Evolutionary conservation across 2,329 filamentous ascomycete genomes (phyloP), one percentile per base, ranked within the genome.

Genomic region (Penicillium sp.): DNA sequence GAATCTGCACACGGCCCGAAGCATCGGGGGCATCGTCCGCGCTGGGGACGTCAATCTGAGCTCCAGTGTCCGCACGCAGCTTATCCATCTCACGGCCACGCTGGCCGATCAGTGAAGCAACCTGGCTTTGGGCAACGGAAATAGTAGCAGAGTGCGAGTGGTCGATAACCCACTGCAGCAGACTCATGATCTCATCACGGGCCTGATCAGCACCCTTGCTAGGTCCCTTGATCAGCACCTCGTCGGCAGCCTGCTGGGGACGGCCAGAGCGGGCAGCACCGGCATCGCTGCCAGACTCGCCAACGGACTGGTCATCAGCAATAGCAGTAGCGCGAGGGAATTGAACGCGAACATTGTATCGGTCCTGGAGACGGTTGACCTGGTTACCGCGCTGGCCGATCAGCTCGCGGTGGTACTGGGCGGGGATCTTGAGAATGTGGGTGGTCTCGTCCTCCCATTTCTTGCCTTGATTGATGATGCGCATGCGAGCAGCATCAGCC

Each of bases 281-380:
- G 54, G 81, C 81, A 60, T 94, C 90, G 64, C 88, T 90, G 31
- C 83, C 83, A 39, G 84, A 88, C 67, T 94, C 92, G 14, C 82
- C 84, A 63, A 85, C 84, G 14, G 87, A 86, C 59, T 88, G 84
- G 58, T 96, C 92, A 60, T 95, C 90, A 60, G 85, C 83, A 54
- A 56, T 39, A 43, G 64, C 75, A 52, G 74, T 75, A 54, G 69
- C 69, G 53, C 92, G 91, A 42, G 95, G 95, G 82, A 99, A 99
- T 79, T 97, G 94, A 69, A 99, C 95, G 63, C 93, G 88, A 43
- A 99, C 95, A 73, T 90, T 89, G 82, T 99, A 97, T 49, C 93
- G 90, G 57, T 89, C 91, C 78, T 99, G 93, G 25, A 99, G 85
- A 66, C 91, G 89, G 79, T 95, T 95, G 72, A 99, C 94, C 73